A percentile compares a stretch with the other conserved stretches of the same genome.
Evolutionary conservation across 1,284 basidiomycete species (phyloP).

Genomic region (Takashimella koratensis): DNA sequence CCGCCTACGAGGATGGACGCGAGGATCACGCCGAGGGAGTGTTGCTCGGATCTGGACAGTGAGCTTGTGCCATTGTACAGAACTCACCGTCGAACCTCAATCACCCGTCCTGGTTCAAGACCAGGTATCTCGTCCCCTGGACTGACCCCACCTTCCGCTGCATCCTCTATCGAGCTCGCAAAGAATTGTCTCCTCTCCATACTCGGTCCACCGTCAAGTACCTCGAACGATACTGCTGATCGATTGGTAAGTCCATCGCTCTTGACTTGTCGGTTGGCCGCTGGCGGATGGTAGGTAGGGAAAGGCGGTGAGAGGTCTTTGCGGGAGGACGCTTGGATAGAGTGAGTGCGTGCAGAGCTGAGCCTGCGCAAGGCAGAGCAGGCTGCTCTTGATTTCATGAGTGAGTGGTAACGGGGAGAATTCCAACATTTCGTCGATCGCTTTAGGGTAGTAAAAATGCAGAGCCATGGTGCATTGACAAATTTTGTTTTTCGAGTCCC

Average conservation of each 20-base stretch:
- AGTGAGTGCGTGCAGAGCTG: neutral
- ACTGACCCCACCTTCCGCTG: neutral
- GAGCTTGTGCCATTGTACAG: neutral
- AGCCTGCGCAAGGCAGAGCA: neutral
- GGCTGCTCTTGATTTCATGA: neutral
- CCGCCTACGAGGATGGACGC: conserved; percentile 27
- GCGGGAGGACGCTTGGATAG: no score
- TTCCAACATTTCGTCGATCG: no score
- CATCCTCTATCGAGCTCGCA: neutral
- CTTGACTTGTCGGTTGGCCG: neutral
- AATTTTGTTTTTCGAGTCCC: no score
- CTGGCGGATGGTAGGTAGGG: neutral
- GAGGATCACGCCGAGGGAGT: conserved; percentile 35
- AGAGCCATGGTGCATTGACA: no score
- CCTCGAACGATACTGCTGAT: neutral
- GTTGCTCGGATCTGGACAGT: conserved; percentile 21
- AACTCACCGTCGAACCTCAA: conserved; percentile 40
- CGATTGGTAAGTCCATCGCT: neutral
- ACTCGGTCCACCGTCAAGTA: conserved; percentile 2
- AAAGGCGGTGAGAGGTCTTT: neutral
- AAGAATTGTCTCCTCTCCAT: conserved; percentile 11
- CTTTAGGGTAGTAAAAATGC: no score
- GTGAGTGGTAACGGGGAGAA: no score
- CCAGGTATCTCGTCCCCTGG: conserved; percentile 17
- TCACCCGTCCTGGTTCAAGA: conserved; percentile 32